Percentiles rank a stretch among this genome's conserved stretches.
Evolutionary conservation across 164 flowering plant genomes (phyloP).

Genomic region (Annona squamosa): DNA sequence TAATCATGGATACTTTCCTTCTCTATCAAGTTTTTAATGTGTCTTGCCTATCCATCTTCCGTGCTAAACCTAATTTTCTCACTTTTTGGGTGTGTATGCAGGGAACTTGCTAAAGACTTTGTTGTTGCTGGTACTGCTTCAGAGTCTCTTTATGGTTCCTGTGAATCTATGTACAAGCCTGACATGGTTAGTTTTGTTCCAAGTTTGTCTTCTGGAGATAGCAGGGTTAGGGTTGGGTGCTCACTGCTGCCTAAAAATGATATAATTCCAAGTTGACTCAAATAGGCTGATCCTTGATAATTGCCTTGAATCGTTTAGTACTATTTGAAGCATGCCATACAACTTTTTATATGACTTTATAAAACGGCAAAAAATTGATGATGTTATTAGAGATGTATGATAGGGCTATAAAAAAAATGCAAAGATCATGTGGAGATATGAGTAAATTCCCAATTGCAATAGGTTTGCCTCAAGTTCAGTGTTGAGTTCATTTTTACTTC

Average conservation of each 20-base stretch:
- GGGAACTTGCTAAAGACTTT: constrained; percentile 96
- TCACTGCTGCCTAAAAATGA: neutral
- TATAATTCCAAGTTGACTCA: neutral
- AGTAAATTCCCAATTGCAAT: no score
- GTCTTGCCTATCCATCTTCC: neutral
- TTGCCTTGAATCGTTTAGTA: no score
- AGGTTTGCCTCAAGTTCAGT: no score
- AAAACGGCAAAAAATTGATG: no score
- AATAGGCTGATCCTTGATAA: neutral
- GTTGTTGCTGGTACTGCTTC: constrained; percentile 94
- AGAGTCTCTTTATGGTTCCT: constrained; percentile 95
- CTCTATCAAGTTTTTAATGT: neutral
- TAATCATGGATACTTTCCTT: neutral
- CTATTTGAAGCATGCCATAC: no score
- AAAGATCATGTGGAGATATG: no score
- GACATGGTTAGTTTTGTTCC: constrained; percentile 62
- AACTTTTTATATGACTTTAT: no score
- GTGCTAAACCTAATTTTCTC: neutral
- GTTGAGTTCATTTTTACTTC: no score
- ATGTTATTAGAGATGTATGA: no score
- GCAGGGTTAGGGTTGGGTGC: neutral
- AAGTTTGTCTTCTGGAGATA: constrained; percentile 1
- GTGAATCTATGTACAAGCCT: constrained; percentile 91
- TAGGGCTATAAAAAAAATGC: no score
- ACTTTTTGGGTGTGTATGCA: constrained; percentile 16